Percentiles rank a stretch among this genome's conserved stretches.
Conservation (phyloP, 306 rosid species). For the Cyclanthera cordifolia region DNA sequence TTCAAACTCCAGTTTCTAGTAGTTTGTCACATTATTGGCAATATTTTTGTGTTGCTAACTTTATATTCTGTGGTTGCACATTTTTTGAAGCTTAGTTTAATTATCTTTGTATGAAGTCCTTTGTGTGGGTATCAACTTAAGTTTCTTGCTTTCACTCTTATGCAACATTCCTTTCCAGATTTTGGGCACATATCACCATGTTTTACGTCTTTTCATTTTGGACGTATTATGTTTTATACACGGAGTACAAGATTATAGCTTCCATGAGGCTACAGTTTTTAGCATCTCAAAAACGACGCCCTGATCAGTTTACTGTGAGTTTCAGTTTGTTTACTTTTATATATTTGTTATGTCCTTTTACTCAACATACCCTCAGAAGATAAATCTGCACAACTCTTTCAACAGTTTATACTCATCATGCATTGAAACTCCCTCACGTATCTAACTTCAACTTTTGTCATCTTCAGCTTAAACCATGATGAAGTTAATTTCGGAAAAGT, state of each 20-base stretch:
- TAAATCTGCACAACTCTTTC: neutral
- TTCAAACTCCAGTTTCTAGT: neutral
- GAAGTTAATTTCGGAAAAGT: neutral
- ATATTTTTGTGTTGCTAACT: neutral
- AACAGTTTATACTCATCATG: neutral
- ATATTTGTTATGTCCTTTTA: neutral
- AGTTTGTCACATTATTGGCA: neutral
- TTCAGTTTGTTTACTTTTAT: neutral
- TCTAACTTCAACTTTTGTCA: neutral
- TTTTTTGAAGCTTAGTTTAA: neutral
- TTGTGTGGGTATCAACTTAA: too few species aligned
- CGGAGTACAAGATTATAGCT: slow-evolving; percentile 52
- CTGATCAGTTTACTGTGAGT: slow-evolving; percentile 70
- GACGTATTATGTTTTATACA: slow-evolving; percentile 69
- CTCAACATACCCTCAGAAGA: neutral
- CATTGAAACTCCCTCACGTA: neutral
- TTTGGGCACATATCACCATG: slow-evolving; percentile 69
- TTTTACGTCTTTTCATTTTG: slow-evolving; percentile 65
- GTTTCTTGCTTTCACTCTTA: slow-evolving; percentile 12
- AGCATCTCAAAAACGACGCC: slow-evolving; percentile 66
- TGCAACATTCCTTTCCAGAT: slow-evolving; percentile 33
- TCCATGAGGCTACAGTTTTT: slow-evolving; percentile 60
- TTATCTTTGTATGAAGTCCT: neutral
- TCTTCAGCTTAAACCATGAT: neutral
- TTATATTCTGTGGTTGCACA: neutral